Evolutionary conservation across 495 filamentous ascomycete species (phyloP), one percentile per base, ranked within the genome.

Genomic region (Aspergillus sclerotiicarbonarius): DNA sequence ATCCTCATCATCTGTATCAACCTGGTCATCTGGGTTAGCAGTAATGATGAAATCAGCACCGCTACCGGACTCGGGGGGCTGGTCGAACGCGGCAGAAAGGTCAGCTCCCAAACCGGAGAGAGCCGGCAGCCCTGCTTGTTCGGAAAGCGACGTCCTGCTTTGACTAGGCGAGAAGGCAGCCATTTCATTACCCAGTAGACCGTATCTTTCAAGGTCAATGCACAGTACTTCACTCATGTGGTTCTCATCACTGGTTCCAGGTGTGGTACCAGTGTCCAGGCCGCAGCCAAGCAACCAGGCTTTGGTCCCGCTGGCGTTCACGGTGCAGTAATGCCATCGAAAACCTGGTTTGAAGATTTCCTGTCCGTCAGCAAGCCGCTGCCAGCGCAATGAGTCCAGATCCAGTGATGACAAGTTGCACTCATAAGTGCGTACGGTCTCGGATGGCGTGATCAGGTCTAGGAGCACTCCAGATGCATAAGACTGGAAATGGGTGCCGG

Each of bases 301-400:
- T 63, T 95, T 96, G 3, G 94, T 97, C 1, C 91, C 92, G 54
- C 92, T 87, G 60, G 94, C 85, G 67, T 96, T 91, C 71, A 96
- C 86, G 0, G 90, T 92, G 68, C 94, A 97, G 68, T 98, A 98
- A 70, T 97, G 93, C 95, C 95, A 98, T 50, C 91, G 85, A 69
- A 92, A 98, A 9, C 87, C 87, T 1, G 84, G 80, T 53, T 88
- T 80, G 73, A 97, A 97, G 21, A 98, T 88, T 67, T 98, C 95
- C 29, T 87, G 87, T 8, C 94, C 95, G 60, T 96, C 92, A 9
- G 91, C 92, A 7, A 98, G 74, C 66, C 90, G 92, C 68, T 94
- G 91, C 94, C 94, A 98, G 37, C 91, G 86, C 50, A 97, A 73
- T 13, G 90, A 85, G 53, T 86, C 86, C 12, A 98, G 78, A 48